Percentiles rank a stretch among this genome's conserved stretches.
Conservation (phyloP, 306 rosid species). For the Vicia villosa region DNA sequence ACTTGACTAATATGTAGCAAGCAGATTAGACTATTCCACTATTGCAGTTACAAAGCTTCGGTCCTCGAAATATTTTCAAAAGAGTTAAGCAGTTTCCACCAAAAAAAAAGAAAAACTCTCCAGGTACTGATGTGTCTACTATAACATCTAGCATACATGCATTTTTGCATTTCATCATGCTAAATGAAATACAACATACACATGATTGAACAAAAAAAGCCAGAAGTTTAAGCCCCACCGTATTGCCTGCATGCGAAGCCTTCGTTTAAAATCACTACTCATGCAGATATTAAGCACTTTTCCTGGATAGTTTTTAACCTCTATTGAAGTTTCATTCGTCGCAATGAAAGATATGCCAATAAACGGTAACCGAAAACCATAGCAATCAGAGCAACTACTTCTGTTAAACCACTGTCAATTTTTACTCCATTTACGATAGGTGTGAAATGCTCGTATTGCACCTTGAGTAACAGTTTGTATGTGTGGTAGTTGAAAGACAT, state of each 20-base stretch:
- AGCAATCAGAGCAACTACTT: constrained; percentile 71
- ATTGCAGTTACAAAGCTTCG: constrained; percentile 16
- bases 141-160: constrained; percentile 36
- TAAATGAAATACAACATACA: constrained; percentile 32
- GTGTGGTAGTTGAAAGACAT: constrained; percentile 98
- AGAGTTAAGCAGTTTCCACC: constrained; percentile 18
- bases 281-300: constrained; percentile 9
- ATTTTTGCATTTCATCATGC: constrained; percentile 32
- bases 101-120: constrained; percentile 23
- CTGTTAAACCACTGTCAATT: constrained; percentile 64
- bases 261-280: constrained; percentile 14
- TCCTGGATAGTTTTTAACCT: constrained; percentile 9
- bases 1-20: constrained; percentile 8
- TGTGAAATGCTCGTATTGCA: constrained; percentile 67
- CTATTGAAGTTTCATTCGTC: constrained; percentile 69
- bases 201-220: constrained; percentile 30
- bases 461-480: constrained; percentile 84
- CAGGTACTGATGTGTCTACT: constrained; percentile 24
- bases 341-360: constrained; percentile 82
- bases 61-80: constrained; percentile 6
- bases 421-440: constrained; percentile 60
- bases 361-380: constrained; percentile 95
- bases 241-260: constrained; percentile 1
- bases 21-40: background rate
- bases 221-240: constrained; percentile 19